A percentile compares a stretch with the other conserved stretches of the same genome.
Conservation (phyloP, 768 basidiomycete species). For the Gloeostereum incarnatum region DNA sequence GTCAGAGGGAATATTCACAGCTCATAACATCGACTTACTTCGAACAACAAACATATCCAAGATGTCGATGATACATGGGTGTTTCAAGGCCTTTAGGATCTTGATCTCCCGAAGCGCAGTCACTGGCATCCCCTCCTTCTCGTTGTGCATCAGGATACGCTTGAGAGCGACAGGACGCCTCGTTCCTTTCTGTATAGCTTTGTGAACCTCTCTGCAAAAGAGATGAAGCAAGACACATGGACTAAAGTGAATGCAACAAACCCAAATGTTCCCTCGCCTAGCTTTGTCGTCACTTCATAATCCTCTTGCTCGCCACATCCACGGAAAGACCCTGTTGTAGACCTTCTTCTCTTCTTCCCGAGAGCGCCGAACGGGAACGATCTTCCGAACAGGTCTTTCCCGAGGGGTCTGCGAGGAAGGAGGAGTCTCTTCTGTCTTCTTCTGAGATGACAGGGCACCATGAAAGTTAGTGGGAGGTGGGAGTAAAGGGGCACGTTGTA, state of each 20-base stretch:
- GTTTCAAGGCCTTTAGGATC: slow-evolving; percentile 83
- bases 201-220: slow-evolving; percentile 74
- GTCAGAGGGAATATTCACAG: neutral
- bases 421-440: slow-evolving; percentile 6
- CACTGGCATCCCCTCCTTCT: slow-evolving; percentile 95
- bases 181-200: slow-evolving; percentile 60
- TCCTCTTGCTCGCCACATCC: slow-evolving; percentile 67
- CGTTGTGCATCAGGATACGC: slow-evolving; percentile 93
- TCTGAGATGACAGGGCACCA: neutral
- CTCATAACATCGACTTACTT: slow-evolving; percentile 39
- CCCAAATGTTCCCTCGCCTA: slow-evolving; percentile 98
- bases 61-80: slow-evolving; percentile 80
- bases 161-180: slow-evolving; percentile 76
- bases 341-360: slow-evolving; percentile 56
- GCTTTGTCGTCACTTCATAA: slow-evolving; percentile 76
- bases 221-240: slow-evolving; percentile 8
- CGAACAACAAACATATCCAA: slow-evolving; percentile 88
- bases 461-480: too few species aligned
- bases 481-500: slow-evolving; percentile 38
- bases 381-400: slow-evolving; percentile 22
- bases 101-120: slow-evolving; percentile 97
- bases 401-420: neutral
- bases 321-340: slow-evolving; percentile 57
- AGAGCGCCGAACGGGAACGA: slow-evolving; percentile 38
- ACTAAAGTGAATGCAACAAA: slow-evolving; percentile 26